These are phyloP conservation scores for Citrus maxima DNA, from an alignment of 345 rosid species.

Conservation along the genomic window DNA sequence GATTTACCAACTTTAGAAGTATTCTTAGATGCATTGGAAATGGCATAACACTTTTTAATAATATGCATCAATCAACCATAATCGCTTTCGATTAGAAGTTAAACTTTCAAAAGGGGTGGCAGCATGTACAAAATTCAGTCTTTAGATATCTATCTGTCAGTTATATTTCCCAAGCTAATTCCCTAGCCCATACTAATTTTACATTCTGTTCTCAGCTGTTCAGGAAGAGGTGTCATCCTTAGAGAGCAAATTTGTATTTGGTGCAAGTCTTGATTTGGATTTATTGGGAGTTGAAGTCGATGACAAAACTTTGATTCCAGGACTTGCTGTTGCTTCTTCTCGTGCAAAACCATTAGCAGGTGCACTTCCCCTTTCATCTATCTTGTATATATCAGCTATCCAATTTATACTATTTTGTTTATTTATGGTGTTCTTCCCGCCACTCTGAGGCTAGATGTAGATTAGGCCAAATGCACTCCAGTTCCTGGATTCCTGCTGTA, in stretches of 20 bases:
- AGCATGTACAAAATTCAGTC: not conserved
- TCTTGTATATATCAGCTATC: not conserved
- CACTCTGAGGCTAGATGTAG: not conserved
- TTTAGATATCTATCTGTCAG: not conserved
- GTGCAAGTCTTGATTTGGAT: slow-evolving; percentile 89
- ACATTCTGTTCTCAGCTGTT: slow-evolving; percentile 43
- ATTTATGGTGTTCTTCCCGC: not conserved
- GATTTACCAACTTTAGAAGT: not conserved
- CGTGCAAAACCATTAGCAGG: slow-evolving; percentile 94
- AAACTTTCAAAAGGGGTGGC: not conserved
- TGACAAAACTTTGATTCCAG: slow-evolving; percentile 75
- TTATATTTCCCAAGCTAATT: no score
- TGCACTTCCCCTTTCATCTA: slow-evolving; percentile 21
- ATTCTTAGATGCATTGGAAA: not conserved
- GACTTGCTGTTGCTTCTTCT: slow-evolving; percentile 88
- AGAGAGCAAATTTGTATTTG: slow-evolving; percentile 59
- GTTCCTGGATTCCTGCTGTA: no score
- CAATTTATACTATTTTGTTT: not conserved
- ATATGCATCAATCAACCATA: not conserved
- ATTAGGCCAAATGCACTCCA: not conserved
- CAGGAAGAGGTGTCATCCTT: slow-evolving; percentile 65
- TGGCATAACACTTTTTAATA: not conserved
- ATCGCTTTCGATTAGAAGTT: not conserved
- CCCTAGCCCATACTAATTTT: not conserved
- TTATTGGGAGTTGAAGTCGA: slow-evolving; percentile 79